Evolutionary conservation across 257 asterid species (phyloP).

Genomic region (Nicotiana sylvestris): DNA sequence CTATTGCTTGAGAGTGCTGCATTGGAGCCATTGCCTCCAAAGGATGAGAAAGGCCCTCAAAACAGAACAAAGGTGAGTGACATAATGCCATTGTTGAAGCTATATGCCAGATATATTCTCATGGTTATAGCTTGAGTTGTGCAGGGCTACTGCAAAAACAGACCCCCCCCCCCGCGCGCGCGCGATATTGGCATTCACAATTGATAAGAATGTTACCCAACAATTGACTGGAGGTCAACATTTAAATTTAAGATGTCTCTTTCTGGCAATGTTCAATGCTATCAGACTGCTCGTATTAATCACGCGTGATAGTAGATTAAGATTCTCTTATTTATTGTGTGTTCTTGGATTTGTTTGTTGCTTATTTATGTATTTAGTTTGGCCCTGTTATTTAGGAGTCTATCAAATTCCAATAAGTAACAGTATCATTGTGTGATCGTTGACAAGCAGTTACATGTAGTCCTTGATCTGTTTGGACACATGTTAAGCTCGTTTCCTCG

Average conservation of each 20-base stretch:
- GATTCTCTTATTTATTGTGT: not conserved
- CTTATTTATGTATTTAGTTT: not conserved
- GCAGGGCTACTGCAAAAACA: not conserved
- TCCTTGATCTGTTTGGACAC: not conserved
- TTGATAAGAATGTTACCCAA: not conserved
- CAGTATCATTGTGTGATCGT: not conserved
- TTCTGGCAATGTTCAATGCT: not conserved
- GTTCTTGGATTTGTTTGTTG: not conserved
- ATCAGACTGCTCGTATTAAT: not conserved
- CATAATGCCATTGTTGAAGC: not conserved
- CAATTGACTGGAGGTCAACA: not conserved
- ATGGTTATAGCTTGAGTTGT: not conserved
- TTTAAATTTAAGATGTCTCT: not conserved
- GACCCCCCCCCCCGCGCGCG: not conserved
- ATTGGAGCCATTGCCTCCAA: constrained; percentile 89
- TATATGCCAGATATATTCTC: not conserved
- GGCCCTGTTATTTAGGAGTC: not conserved
- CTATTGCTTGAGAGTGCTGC: constrained; percentile 86
- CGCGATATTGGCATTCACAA: not conserved
- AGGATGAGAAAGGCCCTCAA: constrained; percentile 97
- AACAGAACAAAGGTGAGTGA: constrained; percentile 77
- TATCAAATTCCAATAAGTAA: not conserved
- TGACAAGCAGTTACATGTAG: not conserved
- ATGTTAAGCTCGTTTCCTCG: not conserved
- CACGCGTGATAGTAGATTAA: not conserved